Percentiles rank a stretch among this genome's conserved stretches.
These are phyloP conservation scores for Xylariales sp. DNA, from an alignment of 2,329 filamentous ascomycete species.

Conservation along the genomic window DNA sequence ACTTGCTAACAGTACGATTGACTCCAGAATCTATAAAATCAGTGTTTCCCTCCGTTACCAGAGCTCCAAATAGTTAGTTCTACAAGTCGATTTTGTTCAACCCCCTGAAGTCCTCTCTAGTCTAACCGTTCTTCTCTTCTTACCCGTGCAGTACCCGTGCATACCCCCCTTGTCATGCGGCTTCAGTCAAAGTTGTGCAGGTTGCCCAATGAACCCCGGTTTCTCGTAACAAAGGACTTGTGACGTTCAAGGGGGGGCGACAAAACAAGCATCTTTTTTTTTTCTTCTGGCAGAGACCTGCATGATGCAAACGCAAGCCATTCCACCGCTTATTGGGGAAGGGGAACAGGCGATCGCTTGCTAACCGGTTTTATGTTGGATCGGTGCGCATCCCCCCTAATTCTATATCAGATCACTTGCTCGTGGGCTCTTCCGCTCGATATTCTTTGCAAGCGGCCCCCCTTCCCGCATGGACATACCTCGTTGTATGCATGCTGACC, in stretches of 20 bases:
- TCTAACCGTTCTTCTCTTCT: neutral
- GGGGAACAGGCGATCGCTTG: slow-evolving; percentile 12
- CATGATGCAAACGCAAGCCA: slow-evolving; percentile 31
- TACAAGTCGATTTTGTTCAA: neutral
- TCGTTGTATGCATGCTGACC: slow-evolving; percentile 18
- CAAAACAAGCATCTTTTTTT: slow-evolving; percentile 24
- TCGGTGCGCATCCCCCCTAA: neutral
- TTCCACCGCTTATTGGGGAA: slow-evolving; percentile 15
- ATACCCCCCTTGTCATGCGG: no score
- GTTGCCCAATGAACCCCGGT: neutral
- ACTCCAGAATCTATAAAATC: no score
- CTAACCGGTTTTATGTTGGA: slow-evolving; percentile 11
- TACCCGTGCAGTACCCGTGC: neutral
- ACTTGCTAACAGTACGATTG: no score
- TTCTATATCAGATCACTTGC: neutral
- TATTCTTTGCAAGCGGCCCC: slow-evolving; percentile 9
- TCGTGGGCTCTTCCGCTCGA: neutral
- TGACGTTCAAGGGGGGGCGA: slow-evolving; percentile 16
- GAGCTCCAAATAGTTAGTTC: neutral
- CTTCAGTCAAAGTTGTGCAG: slow-evolving; percentile 3
- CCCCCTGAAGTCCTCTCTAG: neutral
- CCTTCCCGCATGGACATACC: slow-evolving; percentile 25
- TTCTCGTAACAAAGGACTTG: slow-evolving; percentile 11
- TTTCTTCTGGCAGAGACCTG: slow-evolving; percentile 13
- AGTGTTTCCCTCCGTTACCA: neutral